phyloP scores from a whole-genome alignment of 495 filamentous ascomycete genomes.

The Hypoxylon perforatum region DNA sequence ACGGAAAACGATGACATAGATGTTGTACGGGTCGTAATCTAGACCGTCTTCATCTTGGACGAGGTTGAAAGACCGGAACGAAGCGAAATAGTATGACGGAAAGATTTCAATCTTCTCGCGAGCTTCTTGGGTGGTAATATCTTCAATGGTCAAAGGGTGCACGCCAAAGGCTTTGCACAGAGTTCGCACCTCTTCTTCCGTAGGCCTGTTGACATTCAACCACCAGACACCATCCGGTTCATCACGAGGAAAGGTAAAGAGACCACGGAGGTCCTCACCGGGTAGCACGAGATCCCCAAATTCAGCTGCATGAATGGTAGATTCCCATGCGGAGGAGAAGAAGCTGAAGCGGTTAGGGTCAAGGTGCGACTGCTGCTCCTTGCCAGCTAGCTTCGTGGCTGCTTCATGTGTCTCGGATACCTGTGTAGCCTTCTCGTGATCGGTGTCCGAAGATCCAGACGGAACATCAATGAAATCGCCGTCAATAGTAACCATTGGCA shows the following conservation, averaged over 20 bases:
- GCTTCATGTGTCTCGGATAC: slow-evolving; percentile 27
- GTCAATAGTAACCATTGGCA: slow-evolving; percentile 54
- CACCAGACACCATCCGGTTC: slow-evolving; percentile 89
- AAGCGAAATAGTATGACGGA: slow-evolving; percentile 96
- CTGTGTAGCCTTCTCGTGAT: slow-evolving; percentile 48
- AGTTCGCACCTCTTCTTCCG: slow-evolving; percentile 87
- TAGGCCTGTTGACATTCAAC: slow-evolving; percentile 92
- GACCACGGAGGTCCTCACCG: slow-evolving; percentile 86
- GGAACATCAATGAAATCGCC: slow-evolving; percentile 62
- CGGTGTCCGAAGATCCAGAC: slow-evolving; percentile 46
- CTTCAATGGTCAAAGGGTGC: slow-evolving; percentile 92
- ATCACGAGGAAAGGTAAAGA: slow-evolving; percentile 79
- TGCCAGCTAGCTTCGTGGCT: slow-evolving; percentile 33
- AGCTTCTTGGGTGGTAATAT: slow-evolving; percentile 92
- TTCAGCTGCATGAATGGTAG: slow-evolving; percentile 88
- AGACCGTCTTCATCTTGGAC: slow-evolving; percentile 74
- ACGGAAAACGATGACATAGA: slow-evolving; percentile 96
- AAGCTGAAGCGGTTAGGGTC: slow-evolving; percentile 88
- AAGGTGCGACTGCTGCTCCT: slow-evolving; percentile 46
- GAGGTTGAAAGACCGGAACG: slow-evolving; percentile 88
- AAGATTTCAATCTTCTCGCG: slow-evolving; percentile 99
- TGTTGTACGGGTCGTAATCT: slow-evolving; percentile 91
- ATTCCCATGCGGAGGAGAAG: slow-evolving; percentile 93
- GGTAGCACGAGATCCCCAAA: slow-evolving; percentile 88
- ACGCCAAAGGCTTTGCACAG: slow-evolving; percentile 92